Evolutionary conservation across 495 filamentous ascomycete genomes (phyloP).

Genomic region (Pseudevernia furfuracea): DNA sequence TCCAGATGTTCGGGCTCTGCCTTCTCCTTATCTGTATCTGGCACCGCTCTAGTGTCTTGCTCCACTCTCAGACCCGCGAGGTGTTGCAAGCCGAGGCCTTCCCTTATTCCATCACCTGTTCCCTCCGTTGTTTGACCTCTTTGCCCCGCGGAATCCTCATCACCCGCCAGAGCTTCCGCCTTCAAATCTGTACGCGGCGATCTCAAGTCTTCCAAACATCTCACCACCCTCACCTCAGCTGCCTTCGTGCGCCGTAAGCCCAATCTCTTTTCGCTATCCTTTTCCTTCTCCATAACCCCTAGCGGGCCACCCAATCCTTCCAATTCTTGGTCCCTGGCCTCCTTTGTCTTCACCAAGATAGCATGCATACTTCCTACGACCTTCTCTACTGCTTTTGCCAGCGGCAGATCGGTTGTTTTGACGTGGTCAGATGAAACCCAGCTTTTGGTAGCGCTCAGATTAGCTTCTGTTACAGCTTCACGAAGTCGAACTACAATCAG

Average conservation of each 20-base stretch:
- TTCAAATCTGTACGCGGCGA: slow-evolving; percentile 53
- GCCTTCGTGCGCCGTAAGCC: slow-evolving; percentile 66
- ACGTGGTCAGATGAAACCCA: slow-evolving; percentile 68
- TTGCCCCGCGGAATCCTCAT: slow-evolving; percentile 6
- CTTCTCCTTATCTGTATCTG: not conserved
- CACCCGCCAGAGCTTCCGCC: slow-evolving; percentile 43
- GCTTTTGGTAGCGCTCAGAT: slow-evolving; percentile 43
- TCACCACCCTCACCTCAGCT: slow-evolving; percentile 70
- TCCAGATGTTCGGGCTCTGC: not conserved
- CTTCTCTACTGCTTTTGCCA: slow-evolving; percentile 74
- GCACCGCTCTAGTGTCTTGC: not conserved
- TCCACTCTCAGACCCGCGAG: slow-evolving; percentile 1
- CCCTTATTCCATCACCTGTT: not conserved
- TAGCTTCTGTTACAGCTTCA: slow-evolving; percentile 55
- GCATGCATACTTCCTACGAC: slow-evolving; percentile 91
- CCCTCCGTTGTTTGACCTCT: not conserved
- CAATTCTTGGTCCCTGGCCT: slow-evolving; percentile 54
- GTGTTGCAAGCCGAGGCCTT: slow-evolving; percentile 6
- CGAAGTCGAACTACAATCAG: slow-evolving; percentile 81
- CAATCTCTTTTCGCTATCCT: slow-evolving; percentile 52
- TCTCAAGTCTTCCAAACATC: slow-evolving; percentile 58
- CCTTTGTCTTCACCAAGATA: slow-evolving; percentile 69
- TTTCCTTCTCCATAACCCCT: slow-evolving; percentile 33
- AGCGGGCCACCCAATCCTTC: slow-evolving; percentile 31
- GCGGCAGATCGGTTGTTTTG: slow-evolving; percentile 59